Conservation (phyloP, 2,329 filamentous ascomycete genomes). For the Apiospora arundinis region DNA sequence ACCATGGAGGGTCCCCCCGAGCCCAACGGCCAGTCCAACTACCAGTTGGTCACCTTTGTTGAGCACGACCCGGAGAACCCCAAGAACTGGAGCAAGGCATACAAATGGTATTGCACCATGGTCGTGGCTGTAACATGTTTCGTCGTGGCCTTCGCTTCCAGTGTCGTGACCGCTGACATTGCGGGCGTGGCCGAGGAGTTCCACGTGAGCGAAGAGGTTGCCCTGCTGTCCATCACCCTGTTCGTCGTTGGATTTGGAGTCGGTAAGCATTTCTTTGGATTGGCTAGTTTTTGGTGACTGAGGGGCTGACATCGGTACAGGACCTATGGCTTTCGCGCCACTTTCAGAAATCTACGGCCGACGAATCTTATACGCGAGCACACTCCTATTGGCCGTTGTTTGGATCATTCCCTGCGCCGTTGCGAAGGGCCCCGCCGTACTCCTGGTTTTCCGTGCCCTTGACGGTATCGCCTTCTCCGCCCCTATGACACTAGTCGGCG, state of each 20-base stretch:
- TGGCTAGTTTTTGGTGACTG: not conserved
- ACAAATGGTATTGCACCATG: conserved; percentile 87
- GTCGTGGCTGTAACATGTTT: conserved; percentile 79
- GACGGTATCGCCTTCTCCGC: conserved; percentile 86
- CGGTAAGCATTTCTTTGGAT: conserved; percentile 50
- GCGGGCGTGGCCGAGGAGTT: conserved; percentile 69
- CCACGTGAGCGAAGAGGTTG: conserved; percentile 72
- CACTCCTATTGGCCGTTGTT: conserved; percentile 72
- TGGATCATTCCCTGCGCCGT: conserved; percentile 85
- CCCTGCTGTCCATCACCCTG: conserved; percentile 73
- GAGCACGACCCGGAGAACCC: conserved; percentile 78
- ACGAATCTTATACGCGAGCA: conserved; percentile 72
- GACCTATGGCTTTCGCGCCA: conserved; percentile 81
- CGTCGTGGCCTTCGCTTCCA: conserved; percentile 73
- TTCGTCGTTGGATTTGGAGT: conserved; percentile 86
- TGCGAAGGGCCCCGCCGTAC: conserved; percentile 75
- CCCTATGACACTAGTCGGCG: conserved; percentile 85
- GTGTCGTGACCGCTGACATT: conserved; percentile 81
- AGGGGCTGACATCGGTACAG: conserved; percentile 38
- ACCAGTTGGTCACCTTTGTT: conserved; percentile 68
- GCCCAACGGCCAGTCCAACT: conserved; percentile 34
- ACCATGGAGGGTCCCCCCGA: conserved; percentile 56
- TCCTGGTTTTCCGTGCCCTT: conserved; percentile 77
- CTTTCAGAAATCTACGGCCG: conserved; percentile 78
- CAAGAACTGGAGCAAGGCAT: conserved; percentile 80